Base-by-base conservation (phyloP, 1,284 basidiomycete species). In the Stygiomarasmius scandens region DNA sequence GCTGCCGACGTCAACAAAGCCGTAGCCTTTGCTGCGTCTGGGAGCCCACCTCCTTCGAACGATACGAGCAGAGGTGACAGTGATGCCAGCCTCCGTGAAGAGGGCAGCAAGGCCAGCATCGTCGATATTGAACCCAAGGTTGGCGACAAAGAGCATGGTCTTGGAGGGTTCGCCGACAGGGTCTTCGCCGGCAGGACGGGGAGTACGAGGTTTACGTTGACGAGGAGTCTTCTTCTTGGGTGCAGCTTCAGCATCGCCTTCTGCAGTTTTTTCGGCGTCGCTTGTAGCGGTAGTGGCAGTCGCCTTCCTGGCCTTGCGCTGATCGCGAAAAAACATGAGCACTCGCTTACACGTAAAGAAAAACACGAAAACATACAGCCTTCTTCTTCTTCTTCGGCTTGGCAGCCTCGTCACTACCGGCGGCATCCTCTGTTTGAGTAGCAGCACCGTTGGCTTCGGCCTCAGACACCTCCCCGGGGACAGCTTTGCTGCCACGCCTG, bases 101-200 rank as follows among this genome's bases (percentile, higher is more conserved):
- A 96, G 80, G 49, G 84, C 77, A 44, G 82, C 71, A 61, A 96
- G 86, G 54, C 78, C 86, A 36, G 81, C 87, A 67, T 97, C 94
- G 59, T 93, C 92, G 62, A 96, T 84, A 69, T 78, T 87, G 84
- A 96, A 97, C 38, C 93, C 91, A 57, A 97, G 91, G 80, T 97
- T 97, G 74, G 94, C 94, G 62, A 97, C 95, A 67, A 97, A 97
- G 63, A 97, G 79, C 73, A 93, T 87, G 61, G 82, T 91, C 83
- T 92, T 88, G 68, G 88, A 91, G 38, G 85, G 89, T 69, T 91
- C 89, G 64, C 92, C 92, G 58, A 78, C 78, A 32, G 92, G 90
- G 58, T 89, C 87, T 72, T 91, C 87, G 56, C 89, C 90, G 32
- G 80, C 82, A 38, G 87, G 80, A 65, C 89, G 90, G 55, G 77